Evolutionary conservation across 2,329 filamentous ascomycete species (phyloP).

Genomic region (Dendryphion nanum): DNA sequence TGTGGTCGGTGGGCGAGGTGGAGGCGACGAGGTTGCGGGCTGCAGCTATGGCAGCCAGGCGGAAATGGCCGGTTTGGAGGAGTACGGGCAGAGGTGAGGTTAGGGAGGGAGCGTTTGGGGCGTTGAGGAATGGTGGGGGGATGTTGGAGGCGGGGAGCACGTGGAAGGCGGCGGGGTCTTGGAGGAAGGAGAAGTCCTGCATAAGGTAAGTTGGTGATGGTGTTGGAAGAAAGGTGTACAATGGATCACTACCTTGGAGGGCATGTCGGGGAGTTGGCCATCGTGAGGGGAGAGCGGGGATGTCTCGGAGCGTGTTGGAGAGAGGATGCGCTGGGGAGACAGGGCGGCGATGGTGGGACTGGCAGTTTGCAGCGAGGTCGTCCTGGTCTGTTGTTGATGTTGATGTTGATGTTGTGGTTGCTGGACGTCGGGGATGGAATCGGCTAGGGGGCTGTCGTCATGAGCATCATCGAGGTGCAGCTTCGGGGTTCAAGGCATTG

Average conservation of each 20-base stretch:
- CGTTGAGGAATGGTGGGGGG: conserved; percentile 66
- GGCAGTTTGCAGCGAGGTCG: too few species aligned
- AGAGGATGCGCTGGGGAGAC: conserved; percentile 18
- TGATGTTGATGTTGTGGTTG: conserved; percentile 9
- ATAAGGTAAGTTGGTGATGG: conserved; percentile 34
- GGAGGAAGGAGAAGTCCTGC: conserved; percentile 79
- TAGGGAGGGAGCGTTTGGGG: conserved; percentile 61
- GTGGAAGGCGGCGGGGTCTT: conserved; percentile 80
- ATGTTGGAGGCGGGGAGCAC: conserved; percentile 65
- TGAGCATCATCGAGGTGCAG: too few species aligned
- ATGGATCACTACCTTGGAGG: too few species aligned
- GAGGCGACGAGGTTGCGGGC: conserved; percentile 58
- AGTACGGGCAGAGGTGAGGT: conserved; percentile 65
- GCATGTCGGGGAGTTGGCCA: conserved; percentile 6
- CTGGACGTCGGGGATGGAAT: conserved; percentile 19
- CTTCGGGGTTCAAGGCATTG: too few species aligned
- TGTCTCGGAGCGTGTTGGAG: conserved; percentile 17
- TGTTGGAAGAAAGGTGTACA: too few species aligned
- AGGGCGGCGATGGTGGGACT: too few species aligned
- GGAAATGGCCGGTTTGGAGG: conserved; percentile 72
- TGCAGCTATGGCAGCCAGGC: conserved; percentile 70
- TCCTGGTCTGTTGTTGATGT: too few species aligned
- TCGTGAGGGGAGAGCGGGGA: conserved; percentile 18
- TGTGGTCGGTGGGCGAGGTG: conserved; percentile 56
- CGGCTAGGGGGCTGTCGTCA: too few species aligned